Percentiles rank a stretch among this genome's conserved stretches.
These are phyloP conservation scores for Thermomucor indicae-seudaticae DNA, from an alignment of 371 early-diverging fungal species.

Conservation along the genomic window DNA sequence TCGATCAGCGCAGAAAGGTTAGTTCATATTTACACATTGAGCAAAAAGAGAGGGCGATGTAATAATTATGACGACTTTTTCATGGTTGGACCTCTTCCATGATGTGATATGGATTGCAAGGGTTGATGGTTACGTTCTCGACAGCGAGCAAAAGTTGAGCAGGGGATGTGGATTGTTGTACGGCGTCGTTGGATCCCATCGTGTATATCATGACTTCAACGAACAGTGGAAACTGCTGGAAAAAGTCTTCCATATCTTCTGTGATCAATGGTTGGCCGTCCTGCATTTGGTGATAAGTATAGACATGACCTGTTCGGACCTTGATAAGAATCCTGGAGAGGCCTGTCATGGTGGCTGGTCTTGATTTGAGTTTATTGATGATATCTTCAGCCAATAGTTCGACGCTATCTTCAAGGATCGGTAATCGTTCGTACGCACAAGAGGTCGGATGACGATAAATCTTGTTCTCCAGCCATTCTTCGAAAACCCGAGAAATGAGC, in stretches of 20 bases:
- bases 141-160: slow-evolving; percentile 12
- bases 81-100: slow-evolving; percentile 20
- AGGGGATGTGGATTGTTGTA: neutral
- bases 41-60: neutral
- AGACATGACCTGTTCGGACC: slow-evolving; percentile 26
- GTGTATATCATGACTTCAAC: slow-evolving; percentile 22
- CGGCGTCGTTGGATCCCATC: neutral
- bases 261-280: slow-evolving; percentile 24
- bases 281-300: slow-evolving; percentile 20
- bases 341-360: slow-evolving; percentile 6
- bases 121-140: slow-evolving; percentile 18
- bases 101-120: slow-evolving; percentile 14
- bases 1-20: no score
- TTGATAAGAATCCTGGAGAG: slow-evolving; percentile 16
- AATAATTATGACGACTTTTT: neutral
- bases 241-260: slow-evolving; percentile 30
- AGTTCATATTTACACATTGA: slow-evolving; percentile 1
- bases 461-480: slow-evolving; percentile 27
- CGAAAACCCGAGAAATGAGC: slow-evolving; percentile 26
- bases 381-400: slow-evolving; percentile 27
- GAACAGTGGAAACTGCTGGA: slow-evolving; percentile 33
- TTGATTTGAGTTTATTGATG: slow-evolving; percentile 12
- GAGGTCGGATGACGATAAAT: slow-evolving; percentile 10
- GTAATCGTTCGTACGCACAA: slow-evolving; percentile 6
- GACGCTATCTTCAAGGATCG: slow-evolving; percentile 25